Percentiles rank a stretch among this genome's conserved stretches.
Conservation (phyloP, 805 yeast species). For the Candida pseudofarinosa region DNA sequence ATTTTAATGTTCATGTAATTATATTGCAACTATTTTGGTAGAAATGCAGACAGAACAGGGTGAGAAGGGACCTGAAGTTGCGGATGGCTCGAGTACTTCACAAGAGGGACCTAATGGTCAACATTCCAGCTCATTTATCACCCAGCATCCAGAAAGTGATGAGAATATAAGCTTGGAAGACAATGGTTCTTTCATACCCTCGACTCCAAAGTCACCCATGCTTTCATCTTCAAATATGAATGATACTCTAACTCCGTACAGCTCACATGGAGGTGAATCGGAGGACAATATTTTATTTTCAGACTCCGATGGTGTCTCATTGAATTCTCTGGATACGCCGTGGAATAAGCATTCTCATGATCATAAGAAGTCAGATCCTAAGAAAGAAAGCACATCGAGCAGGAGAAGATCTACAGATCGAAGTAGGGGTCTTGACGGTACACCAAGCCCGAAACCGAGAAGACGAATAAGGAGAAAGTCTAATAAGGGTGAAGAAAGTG, state of each 20-base stretch:
- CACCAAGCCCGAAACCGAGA: slow-evolving; percentile 20
- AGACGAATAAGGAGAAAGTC: slow-evolving; percentile 23
- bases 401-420: neutral
- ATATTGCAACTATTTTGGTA: neutral
- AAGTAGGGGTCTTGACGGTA: slow-evolving; percentile 8
- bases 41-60: neutral
- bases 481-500: slow-evolving; percentile 20
- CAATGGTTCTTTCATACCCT: neutral
- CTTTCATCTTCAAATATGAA: slow-evolving; percentile 17
- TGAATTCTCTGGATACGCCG: slow-evolving; percentile 22
- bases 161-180: neutral
- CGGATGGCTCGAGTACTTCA: neutral
- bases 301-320: slow-evolving; percentile 34
- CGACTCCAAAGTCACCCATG: slow-evolving; percentile 17
- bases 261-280: slow-evolving; percentile 9
- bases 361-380: slow-evolving; percentile 1
- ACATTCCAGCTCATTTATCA: neutral
- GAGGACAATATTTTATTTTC: slow-evolving; percentile 33
- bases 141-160: neutral
- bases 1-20: neutral
- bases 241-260: slow-evolving; percentile 19
- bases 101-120: neutral
- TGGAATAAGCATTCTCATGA: slow-evolving; percentile 3
- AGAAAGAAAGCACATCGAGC: slow-evolving; percentile 4
- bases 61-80: neutral